These are phyloP conservation scores for Sanguinoderma infundibulare DNA, from an alignment of 1,284 basidiomycete species.

Conservation along the genomic window DNA sequence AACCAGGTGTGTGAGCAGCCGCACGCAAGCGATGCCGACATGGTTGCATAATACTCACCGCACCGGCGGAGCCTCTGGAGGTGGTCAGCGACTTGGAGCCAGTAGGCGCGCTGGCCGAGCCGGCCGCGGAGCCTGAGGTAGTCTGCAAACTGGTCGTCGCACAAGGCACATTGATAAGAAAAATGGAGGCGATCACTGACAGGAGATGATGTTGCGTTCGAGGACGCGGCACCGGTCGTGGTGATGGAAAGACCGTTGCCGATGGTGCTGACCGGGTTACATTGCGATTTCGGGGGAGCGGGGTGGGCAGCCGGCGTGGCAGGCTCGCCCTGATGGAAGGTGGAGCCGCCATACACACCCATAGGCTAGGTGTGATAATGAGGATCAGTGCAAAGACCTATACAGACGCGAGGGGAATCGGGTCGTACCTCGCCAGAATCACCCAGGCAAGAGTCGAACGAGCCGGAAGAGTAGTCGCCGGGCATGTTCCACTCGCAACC, in stretches of 20 bases:
- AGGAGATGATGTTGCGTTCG: background rate
- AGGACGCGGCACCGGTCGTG: constrained; percentile 6
- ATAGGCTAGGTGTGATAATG: constrained; percentile 48
- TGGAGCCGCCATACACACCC: constrained; percentile 72
- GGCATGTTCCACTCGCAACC: constrained; percentile 76
- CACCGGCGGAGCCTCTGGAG: background rate
- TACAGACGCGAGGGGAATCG: background rate
- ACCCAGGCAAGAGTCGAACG: constrained; percentile 61
- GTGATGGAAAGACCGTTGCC: constrained; percentile 40
- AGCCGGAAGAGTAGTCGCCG: constrained; percentile 58
- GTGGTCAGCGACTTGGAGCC: background rate
- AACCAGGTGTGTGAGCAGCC: background rate
- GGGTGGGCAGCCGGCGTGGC: constrained; percentile 65
- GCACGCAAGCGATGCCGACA: background rate
- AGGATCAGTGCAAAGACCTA: background rate
- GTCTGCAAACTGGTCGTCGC: background rate
- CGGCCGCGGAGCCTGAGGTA: background rate
- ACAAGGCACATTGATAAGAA: background rate
- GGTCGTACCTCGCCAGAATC: constrained; percentile 52
- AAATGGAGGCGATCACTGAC: background rate
- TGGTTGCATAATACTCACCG: background rate
- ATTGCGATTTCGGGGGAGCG: constrained; percentile 57
- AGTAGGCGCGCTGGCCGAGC: background rate
- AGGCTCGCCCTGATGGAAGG: constrained; percentile 68
- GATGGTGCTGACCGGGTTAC: constrained; percentile 47